Base-by-base conservation (phyloP, 345 rosid genomes). In the Populus simonii region DNA sequence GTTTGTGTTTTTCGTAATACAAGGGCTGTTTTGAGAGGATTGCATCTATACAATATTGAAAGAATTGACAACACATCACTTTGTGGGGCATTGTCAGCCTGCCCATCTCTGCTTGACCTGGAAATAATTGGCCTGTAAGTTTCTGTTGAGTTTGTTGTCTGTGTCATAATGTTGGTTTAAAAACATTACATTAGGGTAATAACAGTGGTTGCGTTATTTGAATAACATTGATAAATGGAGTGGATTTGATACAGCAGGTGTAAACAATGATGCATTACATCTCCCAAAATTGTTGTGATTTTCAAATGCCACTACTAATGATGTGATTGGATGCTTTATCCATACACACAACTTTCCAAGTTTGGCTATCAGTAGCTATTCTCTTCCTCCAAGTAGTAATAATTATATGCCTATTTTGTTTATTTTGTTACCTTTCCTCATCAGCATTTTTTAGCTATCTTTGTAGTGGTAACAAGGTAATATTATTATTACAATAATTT, bases 111-210 rank as follows among this genome's bases (percentile, higher is more conserved):
- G 73, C 84, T 87, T 73, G 98, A 94, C 82, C 88, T 94, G 75
- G 96, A 92, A 87, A 86, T 94, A 71, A 89, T 91, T 86, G 92
- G 93, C 89, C 81, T 91, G 98, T 94, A 90, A 90, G 98, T 88
- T 82, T 36, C 74, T 62, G 59, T 59, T 76, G 23, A 53, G 53
- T 74, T 68, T 35, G 72, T 72, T 76, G 70, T 41, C 12, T 43
- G 71, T 53, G 23, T 47, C 6, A 10, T 66, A 36, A 27, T 47
- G 49, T 31, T 69, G 9, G 55, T 68, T 84, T 74, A n/a, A 76
- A 78, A 41, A 18, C 23, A 67, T 59, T 16, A 36, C 31, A 27
- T 5, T 38, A 74, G 61, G 33, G 1, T 22, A 41, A 2, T 61
- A 29, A 62, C 61, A 33, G 68, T 15, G 38, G 43, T 70, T 61